These are phyloP conservation scores for Sporothrix inflata DNA, from an alignment of 2,329 filamentous ascomycete genomes.

Conservation along the genomic window DNA sequence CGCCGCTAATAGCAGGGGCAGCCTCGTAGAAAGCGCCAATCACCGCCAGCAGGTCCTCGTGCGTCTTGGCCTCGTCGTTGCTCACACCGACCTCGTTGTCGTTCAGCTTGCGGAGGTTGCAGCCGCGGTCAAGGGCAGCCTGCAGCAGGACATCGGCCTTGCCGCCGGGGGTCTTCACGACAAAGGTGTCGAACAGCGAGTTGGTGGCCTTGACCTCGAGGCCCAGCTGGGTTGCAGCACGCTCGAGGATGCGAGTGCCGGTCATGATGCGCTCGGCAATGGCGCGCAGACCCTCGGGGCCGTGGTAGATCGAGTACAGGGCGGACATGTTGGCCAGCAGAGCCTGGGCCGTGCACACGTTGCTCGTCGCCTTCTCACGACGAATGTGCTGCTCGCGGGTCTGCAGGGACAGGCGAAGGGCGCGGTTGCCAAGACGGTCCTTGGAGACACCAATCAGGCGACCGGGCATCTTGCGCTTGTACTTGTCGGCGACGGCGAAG, in stretches of 20 bases:
- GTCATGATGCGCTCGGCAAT: constrained; percentile 80
- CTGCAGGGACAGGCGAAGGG: constrained; percentile 83
- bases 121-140: constrained; percentile 54
- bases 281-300: constrained; percentile 76
- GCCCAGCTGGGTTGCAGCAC: constrained; percentile 64
- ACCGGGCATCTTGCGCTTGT: constrained; percentile 93
- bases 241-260: constrained; percentile 70
- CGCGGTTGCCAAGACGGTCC: constrained; percentile 79
- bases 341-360: constrained; percentile 95
- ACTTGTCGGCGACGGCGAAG: constrained; percentile 87
- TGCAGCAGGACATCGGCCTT: constrained; percentile 53
- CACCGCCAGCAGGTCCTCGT: constrained; percentile 37
- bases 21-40: constrained; percentile 32
- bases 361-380: constrained; percentile 95
- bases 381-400: constrained; percentile 96
- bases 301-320: constrained; percentile 93
- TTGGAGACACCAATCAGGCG: constrained; percentile 90
- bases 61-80: constrained; percentile 64
- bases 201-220: constrained; percentile 51
- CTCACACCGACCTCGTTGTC: constrained; percentile 69
- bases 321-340: constrained; percentile 94
- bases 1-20: constrained; percentile 20
- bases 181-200: constrained; percentile 73
- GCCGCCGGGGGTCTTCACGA: constrained; percentile 57
- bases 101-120: constrained; percentile 60